Evolutionary conservation across 768 basidiomycete species (phyloP), one percentile per base, ranked within the genome.

Genomic region (Hygrophoropsis aurantiaca): DNA sequence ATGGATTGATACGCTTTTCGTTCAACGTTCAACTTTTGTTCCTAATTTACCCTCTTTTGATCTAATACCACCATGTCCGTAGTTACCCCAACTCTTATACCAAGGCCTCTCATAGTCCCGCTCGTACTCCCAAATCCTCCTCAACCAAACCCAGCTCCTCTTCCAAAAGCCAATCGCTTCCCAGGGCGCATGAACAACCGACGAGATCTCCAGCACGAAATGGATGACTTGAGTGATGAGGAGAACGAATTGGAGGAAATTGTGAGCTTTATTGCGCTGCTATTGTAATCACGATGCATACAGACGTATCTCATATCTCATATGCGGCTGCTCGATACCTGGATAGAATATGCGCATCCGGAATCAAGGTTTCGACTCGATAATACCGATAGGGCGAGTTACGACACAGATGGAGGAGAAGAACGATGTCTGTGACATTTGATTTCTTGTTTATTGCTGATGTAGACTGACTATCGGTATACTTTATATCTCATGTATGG

Each of bases 211-310:
- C 77, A 80, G 50, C 78, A 81, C 33, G 88, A 92, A 62, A 85
- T 88, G 74, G 86, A 89, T 40, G 87, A 92, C 57, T 66, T 92
- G 50, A 90, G 87, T 49, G 90, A 91, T 47, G 90, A 91, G 61
- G 90, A 91, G 66, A 79, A 74, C 42, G 87, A 90, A 55, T 60
- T 91, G n/a, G 89, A 91, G 49, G 85, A 86, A 36, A 72, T 81
- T 54, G 89, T 86, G 58, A 53, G 79, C 69, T 24, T 25, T 11
- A 11, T 7, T 25, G 24, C 24, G 18, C 25, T 38, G 26, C 26
- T 11, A 11, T 7, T 25, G 24, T 25, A 19, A 30, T 38, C 35
- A 8, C 25, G 27, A 8, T 45, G 18, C 32, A 26, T n/a, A 11
- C 35, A 39, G 15, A 42, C 26, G 15, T 20, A 11, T 39, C 42